Evolutionary conservation across 2,329 filamentous ascomycete species (phyloP), one percentile per base, ranked within the genome.

Genomic region (Seiridium unicorne): DNA sequence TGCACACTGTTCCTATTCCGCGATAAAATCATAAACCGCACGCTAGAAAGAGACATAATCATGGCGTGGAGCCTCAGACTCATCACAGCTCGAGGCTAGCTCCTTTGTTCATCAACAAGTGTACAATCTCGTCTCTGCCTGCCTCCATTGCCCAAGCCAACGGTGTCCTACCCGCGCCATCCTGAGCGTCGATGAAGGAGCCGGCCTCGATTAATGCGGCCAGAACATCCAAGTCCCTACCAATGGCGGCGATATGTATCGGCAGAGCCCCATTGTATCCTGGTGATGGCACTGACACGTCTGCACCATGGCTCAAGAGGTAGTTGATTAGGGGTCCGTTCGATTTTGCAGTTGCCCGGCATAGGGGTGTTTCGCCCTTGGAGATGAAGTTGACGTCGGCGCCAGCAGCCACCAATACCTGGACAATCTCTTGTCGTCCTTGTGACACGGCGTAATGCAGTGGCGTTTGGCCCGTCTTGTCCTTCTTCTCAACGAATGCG

Each of bases 361-460:
- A 68, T 26, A 67, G 60, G 11, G 66, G 65, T 8, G 65, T 67
- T 57, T 68, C 66, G 42, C 66, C 66, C 46, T 62, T 68, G 35
- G 64, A 63, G n/a, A 65, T 53, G 9, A 67, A 60, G 48, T 68
- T 68, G 18, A 60, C 58, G 48, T 66, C 61, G 3, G 61, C 66
- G n/a, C 64, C 63, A 10, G 65, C 64, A 10, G 61, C 60, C 13
- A 68, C 51, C 18, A 68, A 58, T 31, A 59, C 55, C 40, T 61
- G 61, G 4, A 60, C 62, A 8, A 65, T 49, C 11, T 65, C 62
- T 11, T 56, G 31, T 7, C 48, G 61, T 9, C 65, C 65, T 36
- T 65, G 65, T 4, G 66, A 67, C 36, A 67, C 63, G 34, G 66
- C 64, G 26, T 67, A 67, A 48, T 66, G 66, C 34, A 68, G 60